Base-by-base conservation (phyloP, 2,329 filamentous ascomycete genomes). In the Trichoderma atroviride region DNA sequence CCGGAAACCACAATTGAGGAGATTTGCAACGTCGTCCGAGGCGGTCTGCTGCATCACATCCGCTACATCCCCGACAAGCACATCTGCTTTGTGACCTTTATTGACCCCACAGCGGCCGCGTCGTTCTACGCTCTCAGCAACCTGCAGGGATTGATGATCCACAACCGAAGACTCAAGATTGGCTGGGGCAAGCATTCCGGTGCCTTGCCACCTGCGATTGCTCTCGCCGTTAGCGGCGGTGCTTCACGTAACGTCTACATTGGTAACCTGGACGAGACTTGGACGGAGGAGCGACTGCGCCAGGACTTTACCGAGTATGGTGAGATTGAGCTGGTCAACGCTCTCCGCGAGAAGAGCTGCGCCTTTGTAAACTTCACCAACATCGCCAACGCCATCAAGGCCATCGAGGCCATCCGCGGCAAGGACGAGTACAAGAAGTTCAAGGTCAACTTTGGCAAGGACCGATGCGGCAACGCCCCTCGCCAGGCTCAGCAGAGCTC, bases 281-380 rank as follows among this genome's bases (percentile, higher is more conserved):
- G 95, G 94, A 96, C 91, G 4, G 96, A 99, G 83, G 96, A 99
- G 74, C 92, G 95, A 70, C 85, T 99, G 74, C 90, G 94, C 77
- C 94, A 97, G 79, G 96, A 99, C 82, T 99, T 99, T 80, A 92
- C 94, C 40, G 95, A 98, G 79, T 98, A 93, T 76, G 96, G 96
- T 73, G 96, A 99, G 82, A 98, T 99, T 76, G 96, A 99, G 83
- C 85, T 99, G 72, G 94, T 99, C 72, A 99, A 99, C 82, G 92
- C 96, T 19, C 85, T 99, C 70, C 91, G 96, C 66, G 96, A 99
- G 85, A 99, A 99, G 89, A 97, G 94, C 83, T 99, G 96, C 80
- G 96, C 96, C 0, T 99, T 99, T 79, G 96, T 99, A 79, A 99
- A 99, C 84, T 99, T 99, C 80, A 99, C 96, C 78, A 99, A 99